A percentile compares a stretch with the other conserved stretches of the same genome.
Evolutionary conservation across 192 early-diverging fungal genomes (phyloP).

Genomic region (Coemansia sp.): DNA sequence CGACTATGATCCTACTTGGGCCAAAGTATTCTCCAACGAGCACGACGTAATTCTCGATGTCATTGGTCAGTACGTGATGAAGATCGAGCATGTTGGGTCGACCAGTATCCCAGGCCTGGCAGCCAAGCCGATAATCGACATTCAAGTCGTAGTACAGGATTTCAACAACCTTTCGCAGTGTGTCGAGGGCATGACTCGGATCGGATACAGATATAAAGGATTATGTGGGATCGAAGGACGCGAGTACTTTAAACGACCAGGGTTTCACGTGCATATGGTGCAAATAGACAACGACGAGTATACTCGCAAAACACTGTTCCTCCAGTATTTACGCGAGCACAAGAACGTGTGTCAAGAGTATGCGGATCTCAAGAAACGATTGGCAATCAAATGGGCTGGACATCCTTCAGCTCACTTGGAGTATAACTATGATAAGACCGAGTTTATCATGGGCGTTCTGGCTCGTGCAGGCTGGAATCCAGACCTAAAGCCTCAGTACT

Average conservation of each 20-base stretch:
- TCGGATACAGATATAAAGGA: constrained; percentile 20
- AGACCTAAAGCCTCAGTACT: too few relatives aligned
- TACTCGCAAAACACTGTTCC: constrained; percentile 13
- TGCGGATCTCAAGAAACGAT: constrained; percentile 10
- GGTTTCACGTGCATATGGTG: constrained; percentile 19
- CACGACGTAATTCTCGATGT: background rate
- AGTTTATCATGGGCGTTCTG: constrained; percentile 22
- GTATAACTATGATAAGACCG: constrained; percentile 21
- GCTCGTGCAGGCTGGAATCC: background rate
- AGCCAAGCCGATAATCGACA: constrained; percentile 37
- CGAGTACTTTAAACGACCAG: constrained; percentile 18
- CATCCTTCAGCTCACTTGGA: background rate
- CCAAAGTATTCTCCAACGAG: constrained; percentile 4
- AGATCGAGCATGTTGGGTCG: constrained; percentile 23
- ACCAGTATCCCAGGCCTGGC: constrained; percentile 36
- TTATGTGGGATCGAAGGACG: constrained; percentile 9
- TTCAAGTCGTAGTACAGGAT: constrained; percentile 11
- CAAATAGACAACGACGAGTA: constrained; percentile 13
- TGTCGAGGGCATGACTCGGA: background rate
- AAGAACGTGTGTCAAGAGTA: constrained; percentile 12
- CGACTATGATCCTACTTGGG: constrained; percentile 18
- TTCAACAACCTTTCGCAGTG: constrained; percentile 8
- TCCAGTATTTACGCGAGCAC: constrained; percentile 12
- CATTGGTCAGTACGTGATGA: background rate
- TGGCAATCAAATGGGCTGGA: constrained; percentile 21